Percentiles rank a stretch among this genome's conserved stretches.
phyloP scores from a whole-genome alignment of 495 filamentous ascomycete species.

The Xylaria acuta region DNA sequence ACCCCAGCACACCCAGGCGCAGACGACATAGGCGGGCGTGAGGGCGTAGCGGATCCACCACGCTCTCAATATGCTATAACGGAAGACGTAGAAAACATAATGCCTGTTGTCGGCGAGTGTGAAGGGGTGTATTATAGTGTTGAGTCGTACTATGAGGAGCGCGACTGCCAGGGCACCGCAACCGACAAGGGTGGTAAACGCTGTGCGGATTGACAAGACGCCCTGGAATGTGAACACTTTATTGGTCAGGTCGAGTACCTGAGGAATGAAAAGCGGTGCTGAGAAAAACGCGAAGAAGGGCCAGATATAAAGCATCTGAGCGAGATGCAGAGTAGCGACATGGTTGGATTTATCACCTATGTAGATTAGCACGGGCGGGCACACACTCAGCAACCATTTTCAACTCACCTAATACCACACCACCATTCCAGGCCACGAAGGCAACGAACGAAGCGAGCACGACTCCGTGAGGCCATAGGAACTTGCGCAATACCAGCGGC shows the following conservation, averaged over 20 bases:
- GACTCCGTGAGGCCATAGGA: conserved; percentile 69
- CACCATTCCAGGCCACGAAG: conserved; percentile 86
- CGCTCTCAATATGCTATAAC: conserved; percentile 73
- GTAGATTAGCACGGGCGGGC: conserved; percentile 27
- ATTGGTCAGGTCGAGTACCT: conserved; percentile 23
- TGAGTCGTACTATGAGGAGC: conserved; percentile 69
- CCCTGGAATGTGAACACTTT: not conserved
- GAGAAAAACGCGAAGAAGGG: conserved; percentile 90
- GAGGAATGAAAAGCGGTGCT: conserved; percentile 69
- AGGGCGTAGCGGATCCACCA: conserved; percentile 69
- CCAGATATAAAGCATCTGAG: conserved; percentile 96
- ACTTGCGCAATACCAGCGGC: conserved; percentile 50
- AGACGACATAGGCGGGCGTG: conserved; percentile 60
- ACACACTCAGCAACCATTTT: not conserved
- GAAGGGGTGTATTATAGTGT: conserved; percentile 95
- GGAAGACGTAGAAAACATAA: conserved; percentile 96
- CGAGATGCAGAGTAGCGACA: conserved; percentile 81
- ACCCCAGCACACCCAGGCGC: conserved; percentile 68
- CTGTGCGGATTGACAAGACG: not conserved
- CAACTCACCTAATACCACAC: conserved; percentile 82
- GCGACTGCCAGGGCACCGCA: conserved; percentile 51
- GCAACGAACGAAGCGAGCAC: conserved; percentile 71
- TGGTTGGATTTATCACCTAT: conserved; percentile 93
- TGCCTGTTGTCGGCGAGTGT: conserved; percentile 96
- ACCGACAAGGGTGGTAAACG: conserved; percentile 28